Percentiles rank a stretch among this genome's conserved stretches.
phyloP scores from a whole-genome alignment of 2,329 filamentous ascomycete genomes.

The Fusarium sp. region DNA sequence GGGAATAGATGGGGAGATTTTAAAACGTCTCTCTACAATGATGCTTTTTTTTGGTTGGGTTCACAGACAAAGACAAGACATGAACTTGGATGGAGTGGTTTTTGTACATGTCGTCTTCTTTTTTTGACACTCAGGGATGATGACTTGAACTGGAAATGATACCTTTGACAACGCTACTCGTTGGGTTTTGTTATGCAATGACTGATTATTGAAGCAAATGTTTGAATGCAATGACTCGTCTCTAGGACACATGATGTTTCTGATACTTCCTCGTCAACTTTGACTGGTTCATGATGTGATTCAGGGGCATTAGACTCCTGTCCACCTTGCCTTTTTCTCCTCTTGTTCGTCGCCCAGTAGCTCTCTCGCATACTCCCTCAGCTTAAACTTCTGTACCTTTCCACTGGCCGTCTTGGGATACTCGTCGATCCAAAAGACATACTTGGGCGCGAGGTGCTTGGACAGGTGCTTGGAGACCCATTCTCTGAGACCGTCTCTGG shows the following conservation, averaged over 20 bases:
- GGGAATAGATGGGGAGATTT: constrained; percentile 23
- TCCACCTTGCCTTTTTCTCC: not conserved
- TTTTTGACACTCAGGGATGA: not conserved
- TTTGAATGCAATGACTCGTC: constrained; percentile 13
- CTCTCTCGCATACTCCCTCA: constrained; percentile 73
- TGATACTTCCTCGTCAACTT: not conserved
- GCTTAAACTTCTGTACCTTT: constrained; percentile 95
- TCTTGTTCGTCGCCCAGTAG: constrained; percentile 40
- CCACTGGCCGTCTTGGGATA: constrained; percentile 96
- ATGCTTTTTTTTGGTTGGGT: not conserved
- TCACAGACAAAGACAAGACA: not conserved
- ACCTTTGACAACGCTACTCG: constrained; percentile 33
- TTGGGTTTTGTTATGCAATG: not conserved
- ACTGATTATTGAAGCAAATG: not conserved
- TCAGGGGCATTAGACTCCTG: not conserved
- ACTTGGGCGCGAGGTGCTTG: constrained; percentile 85
- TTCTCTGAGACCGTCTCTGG: constrained; percentile 69
- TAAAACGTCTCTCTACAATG: constrained; percentile 12
- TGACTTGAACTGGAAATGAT: constrained; percentile 29
- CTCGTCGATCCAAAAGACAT: constrained; percentile 87
- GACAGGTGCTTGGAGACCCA: constrained; percentile 80
- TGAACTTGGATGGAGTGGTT: not conserved
- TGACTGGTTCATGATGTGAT: not conserved
- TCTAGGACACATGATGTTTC: not conserved
- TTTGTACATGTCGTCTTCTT: not conserved